Conservation (phyloP, 2,329 filamentous ascomycete genomes). For the Paracoccidioides brasiliensis region DNA sequence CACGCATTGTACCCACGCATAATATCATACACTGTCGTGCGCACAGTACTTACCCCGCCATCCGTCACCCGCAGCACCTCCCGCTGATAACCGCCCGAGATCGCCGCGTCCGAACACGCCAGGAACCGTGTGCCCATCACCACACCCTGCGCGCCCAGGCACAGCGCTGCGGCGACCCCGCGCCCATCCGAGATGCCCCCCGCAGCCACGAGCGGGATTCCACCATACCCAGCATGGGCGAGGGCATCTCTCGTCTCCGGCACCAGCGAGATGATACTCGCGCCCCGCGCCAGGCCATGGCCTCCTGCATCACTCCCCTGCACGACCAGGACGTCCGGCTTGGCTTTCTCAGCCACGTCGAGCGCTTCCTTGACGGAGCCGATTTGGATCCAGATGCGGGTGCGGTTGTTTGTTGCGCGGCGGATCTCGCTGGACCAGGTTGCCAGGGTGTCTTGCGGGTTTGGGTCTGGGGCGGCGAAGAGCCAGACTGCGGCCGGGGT, state of each 20-base stretch:
- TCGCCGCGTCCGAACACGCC: constrained; percentile 36
- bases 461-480: constrained; percentile 22
- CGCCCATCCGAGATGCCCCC: constrained; percentile 43
- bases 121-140: constrained; percentile 54
- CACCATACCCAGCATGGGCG: constrained; percentile 9
- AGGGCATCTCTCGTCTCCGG: constrained; percentile 38
- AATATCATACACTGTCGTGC: constrained; percentile 41
- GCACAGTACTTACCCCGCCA: constrained; percentile 38
- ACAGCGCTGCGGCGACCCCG: constrained; percentile 38
- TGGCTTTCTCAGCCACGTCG: constrained; percentile 20
- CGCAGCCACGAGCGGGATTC: constrained; percentile 38
- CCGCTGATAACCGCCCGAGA: constrained; percentile 38
- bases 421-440: constrained; percentile 32
- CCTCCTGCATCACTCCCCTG: constrained; percentile 44
- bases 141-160: constrained; percentile 41
- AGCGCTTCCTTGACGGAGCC: constrained; percentile 38
- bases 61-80: constrained; percentile 38
- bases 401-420: constrained; percentile 22
- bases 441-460: constrained; percentile 17
- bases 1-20: constrained; percentile 45
- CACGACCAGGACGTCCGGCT: constrained; percentile 39
- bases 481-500: constrained; percentile 29
- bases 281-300: constrained; percentile 35
- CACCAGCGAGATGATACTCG: constrained; percentile 36
- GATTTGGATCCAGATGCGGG: constrained; percentile 42